Conservation (phyloP, 2,329 filamentous ascomycete genomes). For the Curvularia hawaiiensis region DNA sequence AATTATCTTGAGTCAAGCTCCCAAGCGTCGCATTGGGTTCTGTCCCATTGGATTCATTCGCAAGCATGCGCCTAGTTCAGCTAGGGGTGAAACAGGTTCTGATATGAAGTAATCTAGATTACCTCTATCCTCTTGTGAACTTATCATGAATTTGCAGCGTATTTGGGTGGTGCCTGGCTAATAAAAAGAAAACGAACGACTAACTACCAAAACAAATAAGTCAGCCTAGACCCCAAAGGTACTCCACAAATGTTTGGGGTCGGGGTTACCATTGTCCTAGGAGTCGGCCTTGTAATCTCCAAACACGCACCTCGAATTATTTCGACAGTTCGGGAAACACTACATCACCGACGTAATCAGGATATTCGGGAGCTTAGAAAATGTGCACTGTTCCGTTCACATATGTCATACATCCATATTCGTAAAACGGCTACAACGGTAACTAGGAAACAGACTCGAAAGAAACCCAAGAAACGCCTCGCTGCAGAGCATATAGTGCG, state of each 20-base stretch:
- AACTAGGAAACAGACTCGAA: not conserved
- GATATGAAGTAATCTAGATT: not conserved
- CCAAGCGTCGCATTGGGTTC: not conserved
- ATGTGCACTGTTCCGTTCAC: not conserved
- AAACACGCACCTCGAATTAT: not conserved
- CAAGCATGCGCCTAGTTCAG: not conserved
- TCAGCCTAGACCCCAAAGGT: not conserved
- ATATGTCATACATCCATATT: not conserved
- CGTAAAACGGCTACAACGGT: not conserved
- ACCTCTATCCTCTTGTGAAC: not conserved
- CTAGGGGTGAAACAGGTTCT: not conserved
- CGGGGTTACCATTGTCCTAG: too few species aligned
- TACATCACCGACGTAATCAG: not conserved
- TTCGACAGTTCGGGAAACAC: not conserved
- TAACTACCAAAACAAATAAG: not conserved
- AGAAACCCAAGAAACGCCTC: not conserved
- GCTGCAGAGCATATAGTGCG: not conserved
- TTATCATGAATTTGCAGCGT: not conserved
- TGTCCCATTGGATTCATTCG: not conserved
- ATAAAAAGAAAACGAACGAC: not conserved
- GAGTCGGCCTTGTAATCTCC: too few species aligned
- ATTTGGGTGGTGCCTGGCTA: not conserved
- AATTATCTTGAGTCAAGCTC: not conserved
- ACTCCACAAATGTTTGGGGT: not conserved
- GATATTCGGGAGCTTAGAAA: not conserved